Percentiles rank a stretch among this genome's conserved stretches.
phyloP scores from a whole-genome alignment of 2,329 filamentous ascomycete genomes.

The Calonectria pseudoturangicola region DNA sequence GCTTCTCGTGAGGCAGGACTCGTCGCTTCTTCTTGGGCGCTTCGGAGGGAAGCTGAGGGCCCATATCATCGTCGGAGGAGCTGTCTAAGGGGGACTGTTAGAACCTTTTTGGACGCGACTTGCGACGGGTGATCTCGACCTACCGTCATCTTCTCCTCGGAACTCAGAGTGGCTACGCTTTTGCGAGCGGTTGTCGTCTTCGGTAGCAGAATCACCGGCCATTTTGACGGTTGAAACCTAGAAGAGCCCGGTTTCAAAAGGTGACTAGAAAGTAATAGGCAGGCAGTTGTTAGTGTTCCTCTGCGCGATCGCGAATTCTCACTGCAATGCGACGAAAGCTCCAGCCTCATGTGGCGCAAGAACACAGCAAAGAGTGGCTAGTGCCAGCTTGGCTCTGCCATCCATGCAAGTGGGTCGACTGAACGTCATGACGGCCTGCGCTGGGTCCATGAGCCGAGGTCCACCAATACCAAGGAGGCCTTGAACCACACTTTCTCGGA shows the following conservation, averaged over 20 bases:
- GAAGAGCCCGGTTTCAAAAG: background rate
- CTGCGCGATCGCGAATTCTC: conserved; percentile 23
- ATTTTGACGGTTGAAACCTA: conserved; percentile 42
- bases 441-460: conserved; percentile 26
- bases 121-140: conserved; percentile 57
- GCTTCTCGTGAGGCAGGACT: conserved; percentile 93
- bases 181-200: conserved; percentile 60
- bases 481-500: conserved; percentile 26
- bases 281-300: background rate
- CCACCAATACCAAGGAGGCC: conserved; percentile 28
- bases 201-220: conserved; percentile 52
- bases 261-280: background rate
- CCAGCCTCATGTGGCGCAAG: conserved; percentile 54
- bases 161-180: conserved; percentile 75
- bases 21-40: conserved; percentile 93
- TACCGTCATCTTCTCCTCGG: conserved; percentile 67
- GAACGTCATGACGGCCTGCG: conserved; percentile 45
- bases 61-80: conserved; percentile 94
- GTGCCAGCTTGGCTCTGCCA: background rate
- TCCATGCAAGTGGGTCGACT: conserved; percentile 21
- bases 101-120: conserved; percentile 12
- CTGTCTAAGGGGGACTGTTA: conserved; percentile 66
- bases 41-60: conserved; percentile 89
- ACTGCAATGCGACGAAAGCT: conserved; percentile 30
- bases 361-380: conserved; percentile 44